Evolutionary conservation across 2,329 filamentous ascomycete species (phyloP).

Genomic region (Aspergillus sp.): DNA sequence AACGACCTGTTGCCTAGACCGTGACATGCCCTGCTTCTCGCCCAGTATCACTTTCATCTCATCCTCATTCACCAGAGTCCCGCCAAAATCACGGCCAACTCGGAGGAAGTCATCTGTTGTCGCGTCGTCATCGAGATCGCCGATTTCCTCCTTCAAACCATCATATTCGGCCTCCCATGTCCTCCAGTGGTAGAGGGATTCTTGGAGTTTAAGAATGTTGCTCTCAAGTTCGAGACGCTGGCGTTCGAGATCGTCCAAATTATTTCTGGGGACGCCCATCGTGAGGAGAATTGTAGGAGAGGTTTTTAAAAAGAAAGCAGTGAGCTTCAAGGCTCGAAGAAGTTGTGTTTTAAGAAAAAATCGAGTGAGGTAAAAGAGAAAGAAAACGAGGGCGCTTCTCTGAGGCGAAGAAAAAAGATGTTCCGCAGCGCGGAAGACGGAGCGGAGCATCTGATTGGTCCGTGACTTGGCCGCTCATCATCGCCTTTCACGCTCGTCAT

Average conservation of each 20-base stretch:
- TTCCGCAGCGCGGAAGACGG: conserved; percentile 7
- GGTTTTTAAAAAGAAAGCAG: not conserved
- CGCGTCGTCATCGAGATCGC: conserved; percentile 48
- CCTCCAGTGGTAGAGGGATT: conserved; percentile 81
- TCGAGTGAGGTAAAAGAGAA: not conserved
- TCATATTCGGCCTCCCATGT: conserved; percentile 91
- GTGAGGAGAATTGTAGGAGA: not conserved
- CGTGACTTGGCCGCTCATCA: not conserved
- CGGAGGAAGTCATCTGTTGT: conserved; percentile 52
- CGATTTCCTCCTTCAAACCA: conserved; percentile 76
- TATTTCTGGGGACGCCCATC: conserved; percentile 41
- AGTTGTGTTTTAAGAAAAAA: not conserved
- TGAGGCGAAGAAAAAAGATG: conserved; percentile 11
- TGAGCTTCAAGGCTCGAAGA: not conserved
- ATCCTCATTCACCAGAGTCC: conserved; percentile 39
- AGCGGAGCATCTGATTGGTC: conserved; percentile 17
- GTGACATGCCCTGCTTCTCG: conserved; percentile 36
- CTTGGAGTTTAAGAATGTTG: conserved; percentile 67
- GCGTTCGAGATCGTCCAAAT: conserved; percentile 65
- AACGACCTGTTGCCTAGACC: conserved; percentile 59
- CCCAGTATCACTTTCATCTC: conserved; percentile 55
- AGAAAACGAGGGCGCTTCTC: conserved; percentile 4
- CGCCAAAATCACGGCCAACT: conserved; percentile 41
- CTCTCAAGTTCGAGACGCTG: conserved; percentile 72
- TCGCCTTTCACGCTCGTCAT: not conserved